Evolutionary conservation across 768 basidiomycete genomes (phyloP).

Genomic region (Pleurotus giganteus): DNA sequence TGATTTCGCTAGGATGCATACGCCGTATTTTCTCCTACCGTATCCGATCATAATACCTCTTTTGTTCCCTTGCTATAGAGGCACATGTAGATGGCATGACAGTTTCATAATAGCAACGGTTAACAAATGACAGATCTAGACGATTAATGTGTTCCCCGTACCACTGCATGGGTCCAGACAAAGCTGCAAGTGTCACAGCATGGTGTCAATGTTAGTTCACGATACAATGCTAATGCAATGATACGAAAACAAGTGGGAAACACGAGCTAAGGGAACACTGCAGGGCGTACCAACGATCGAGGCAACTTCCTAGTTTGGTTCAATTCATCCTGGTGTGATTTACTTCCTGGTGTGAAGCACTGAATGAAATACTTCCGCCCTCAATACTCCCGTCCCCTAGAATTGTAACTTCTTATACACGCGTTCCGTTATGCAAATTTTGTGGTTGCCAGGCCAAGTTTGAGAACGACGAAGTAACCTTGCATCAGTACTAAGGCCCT

Average conservation of each 20-base stretch:
- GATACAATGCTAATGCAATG: too few species aligned
- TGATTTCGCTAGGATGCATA: background rate
- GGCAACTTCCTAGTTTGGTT: background rate
- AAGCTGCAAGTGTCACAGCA: too few species aligned
- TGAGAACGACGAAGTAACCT: background rate
- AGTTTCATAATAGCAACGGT: background rate
- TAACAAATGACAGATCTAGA: background rate
- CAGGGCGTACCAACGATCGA: background rate
- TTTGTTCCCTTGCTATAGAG: background rate
- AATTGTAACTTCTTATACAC: background rate
- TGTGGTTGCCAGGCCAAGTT: background rate
- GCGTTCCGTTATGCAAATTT: background rate
- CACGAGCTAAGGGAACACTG: background rate
- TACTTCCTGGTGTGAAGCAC: background rate
- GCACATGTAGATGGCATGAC: background rate
- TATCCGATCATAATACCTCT: background rate
- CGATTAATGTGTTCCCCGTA: too few species aligned
- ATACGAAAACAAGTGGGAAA: background rate
- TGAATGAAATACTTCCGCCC: background rate
- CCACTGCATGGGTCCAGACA: too few species aligned
- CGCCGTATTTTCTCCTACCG: background rate
- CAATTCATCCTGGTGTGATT: background rate
- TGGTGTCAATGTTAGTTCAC: too few species aligned
- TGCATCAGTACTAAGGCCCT: background rate
- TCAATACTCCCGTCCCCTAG: too few species aligned